Evolutionary conservation across 2,329 filamentous ascomycete genomes (phyloP), one percentile per base, ranked within the genome.

Genomic region (Raffaelea ambrosiae): DNA sequence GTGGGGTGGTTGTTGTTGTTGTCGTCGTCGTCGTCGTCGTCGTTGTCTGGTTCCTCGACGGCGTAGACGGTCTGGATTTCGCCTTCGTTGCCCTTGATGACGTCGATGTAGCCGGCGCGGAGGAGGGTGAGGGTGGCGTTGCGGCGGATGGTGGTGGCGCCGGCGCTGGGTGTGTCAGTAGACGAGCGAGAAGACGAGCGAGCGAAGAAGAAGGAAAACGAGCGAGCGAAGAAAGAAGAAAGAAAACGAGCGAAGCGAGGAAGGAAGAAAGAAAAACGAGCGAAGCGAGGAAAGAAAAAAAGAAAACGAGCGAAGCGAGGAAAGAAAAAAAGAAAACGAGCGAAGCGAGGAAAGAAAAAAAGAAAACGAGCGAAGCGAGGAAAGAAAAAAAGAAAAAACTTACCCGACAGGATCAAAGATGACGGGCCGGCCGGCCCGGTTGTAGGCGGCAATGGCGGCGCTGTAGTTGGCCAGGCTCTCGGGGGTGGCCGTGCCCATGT

Each of bases 51-150:
- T 66, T 40, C 35, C 20, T 46, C 44, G 40, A 75, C 70, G 39
- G 84, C 84, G 36, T 76, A 77, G 0, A 91, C 81, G 3, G 86
- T 82, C 43, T 77, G 72, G 52, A 97, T 89, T 64, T 97, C 93
- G 47, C 84, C 81, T 61, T 94, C 88, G 65, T 97, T 97, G 43
- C 91, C 91, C 63, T 97, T 97, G 66, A 97, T 90, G 39, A 96
- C 73, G 63, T 88, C 81, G 58, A 95, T 86, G 63, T 87, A 87
- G 36, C 88, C 89, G 3, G 72, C 74, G 0, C 77, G 70, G 59
- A 96, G 73, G 35, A 97, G 77, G 2, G 74, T 74, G 50, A 80
- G 79, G 23, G 91, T 79, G 0, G 88, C 86, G 1, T 76, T 70
- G 44, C 83, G 79, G 13, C 93, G 80, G 40, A 91, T 73, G 7